Percentiles rank a stretch among this genome's conserved stretches.
phyloP scores from a whole-genome alignment of 1,284 basidiomycete species.

The Rhodotorula sp. region DNA sequence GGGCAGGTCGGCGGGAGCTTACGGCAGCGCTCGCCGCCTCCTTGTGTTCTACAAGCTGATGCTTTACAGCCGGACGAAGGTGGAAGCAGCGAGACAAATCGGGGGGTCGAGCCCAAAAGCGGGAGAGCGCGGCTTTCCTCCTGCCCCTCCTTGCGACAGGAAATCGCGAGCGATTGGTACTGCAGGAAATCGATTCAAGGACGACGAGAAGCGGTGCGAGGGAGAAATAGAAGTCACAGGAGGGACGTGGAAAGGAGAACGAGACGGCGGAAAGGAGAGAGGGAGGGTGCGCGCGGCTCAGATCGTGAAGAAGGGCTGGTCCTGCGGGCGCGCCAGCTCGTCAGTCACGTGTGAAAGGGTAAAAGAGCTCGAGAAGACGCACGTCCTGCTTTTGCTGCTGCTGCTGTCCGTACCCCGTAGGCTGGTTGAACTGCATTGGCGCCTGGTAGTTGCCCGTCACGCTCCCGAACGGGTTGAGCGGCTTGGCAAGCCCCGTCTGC shows the following conservation, averaged over 20 bases:
- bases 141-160: too few species aligned
- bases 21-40: not conserved
- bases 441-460: constrained; percentile 18
- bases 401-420: constrained; percentile 32
- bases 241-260: not conserved
- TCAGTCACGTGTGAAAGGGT: not conserved
- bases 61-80: not conserved
- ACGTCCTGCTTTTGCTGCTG: constrained; percentile 30
- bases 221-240: too few species aligned
- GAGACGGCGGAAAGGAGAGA: not conserved
- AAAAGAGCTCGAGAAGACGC: not conserved
- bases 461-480: constrained; percentile 35
- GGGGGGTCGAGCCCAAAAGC: too few species aligned
- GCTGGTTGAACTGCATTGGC: constrained; percentile 31
- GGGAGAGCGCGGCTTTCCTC: too few species aligned
- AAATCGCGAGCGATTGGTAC: not conserved
- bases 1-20: not conserved
- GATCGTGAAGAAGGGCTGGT: constrained; percentile 34
- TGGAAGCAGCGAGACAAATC: not conserved
- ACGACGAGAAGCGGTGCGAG: not conserved
- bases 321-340: not conserved
- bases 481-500: constrained; percentile 34
- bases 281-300: constrained; percentile 37
- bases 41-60: too few species aligned
- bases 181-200: not conserved